A percentile compares a stretch with the other conserved stretches of the same genome.
Conservation (phyloP, 768 basidiomycete species). For the Phlebiopsis flavidoalba region DNA sequence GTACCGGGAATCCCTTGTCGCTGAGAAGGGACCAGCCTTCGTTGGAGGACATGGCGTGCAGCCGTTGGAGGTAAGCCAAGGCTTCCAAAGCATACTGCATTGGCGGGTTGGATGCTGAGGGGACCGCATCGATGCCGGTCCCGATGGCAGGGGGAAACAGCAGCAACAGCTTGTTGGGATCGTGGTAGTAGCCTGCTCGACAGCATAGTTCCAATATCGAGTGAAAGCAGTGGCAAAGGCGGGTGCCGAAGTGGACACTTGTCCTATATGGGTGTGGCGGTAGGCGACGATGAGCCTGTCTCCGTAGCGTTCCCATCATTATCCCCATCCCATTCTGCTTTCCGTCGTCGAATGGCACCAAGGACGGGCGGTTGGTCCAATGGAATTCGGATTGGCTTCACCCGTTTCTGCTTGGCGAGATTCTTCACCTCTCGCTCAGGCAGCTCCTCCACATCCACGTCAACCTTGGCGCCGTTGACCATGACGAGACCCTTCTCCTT, state of each 20-base stretch:
- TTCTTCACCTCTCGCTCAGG: conserved; percentile 82
- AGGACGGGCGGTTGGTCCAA: conserved; percentile 90
- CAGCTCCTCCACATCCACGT: conserved; percentile 86
- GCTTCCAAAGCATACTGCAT: conserved; percentile 83
- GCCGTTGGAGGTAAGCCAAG: conserved; percentile 70
- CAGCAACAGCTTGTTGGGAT: conserved; percentile 77
- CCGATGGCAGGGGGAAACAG: conserved; percentile 56
- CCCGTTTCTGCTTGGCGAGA: conserved; percentile 76
- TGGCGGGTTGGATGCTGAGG: conserved; percentile 57
- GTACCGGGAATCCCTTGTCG: conserved; percentile 72
- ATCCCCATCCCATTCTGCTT: conserved; percentile 68
- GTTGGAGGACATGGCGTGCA: conserved; percentile 49
- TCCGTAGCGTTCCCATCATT: conserved; percentile 23
- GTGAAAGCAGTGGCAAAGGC: conserved; percentile 65
- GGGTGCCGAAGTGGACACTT: conserved; percentile 53
- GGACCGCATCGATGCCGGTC: conserved; percentile 34
- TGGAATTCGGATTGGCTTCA: conserved; percentile 82
- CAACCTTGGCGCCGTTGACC: conserved; percentile 83
- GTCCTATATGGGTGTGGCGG: conserved; percentile 14
- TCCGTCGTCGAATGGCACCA: conserved; percentile 60
- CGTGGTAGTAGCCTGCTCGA: conserved; percentile 67
- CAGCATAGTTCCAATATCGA: conserved; percentile 67
- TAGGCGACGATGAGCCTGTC: not conserved
- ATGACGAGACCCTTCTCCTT: conserved; percentile 81
- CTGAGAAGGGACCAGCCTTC: conserved; percentile 74